Evolutionary conservation across 2,329 filamentous ascomycete species (phyloP).

Genomic region (Colletotrichum horii): DNA sequence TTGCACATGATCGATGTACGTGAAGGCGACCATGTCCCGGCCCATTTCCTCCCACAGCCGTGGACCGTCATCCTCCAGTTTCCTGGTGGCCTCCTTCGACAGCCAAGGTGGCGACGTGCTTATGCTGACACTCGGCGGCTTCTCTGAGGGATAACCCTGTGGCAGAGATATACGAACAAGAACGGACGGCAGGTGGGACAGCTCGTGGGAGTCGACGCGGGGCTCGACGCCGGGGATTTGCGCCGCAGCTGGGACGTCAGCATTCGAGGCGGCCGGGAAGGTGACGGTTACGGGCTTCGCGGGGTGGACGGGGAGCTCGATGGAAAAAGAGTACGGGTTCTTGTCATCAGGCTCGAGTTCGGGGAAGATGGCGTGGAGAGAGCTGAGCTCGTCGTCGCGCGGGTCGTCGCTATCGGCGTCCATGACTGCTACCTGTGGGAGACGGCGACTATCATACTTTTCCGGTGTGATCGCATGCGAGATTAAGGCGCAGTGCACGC

Average conservation of each 20-base stretch:
- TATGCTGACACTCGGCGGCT: conserved; percentile 56
- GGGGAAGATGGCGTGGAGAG: conserved; percentile 70
- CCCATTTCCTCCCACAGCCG: conserved; percentile 68
- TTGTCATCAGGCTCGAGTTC: conserved; percentile 57
- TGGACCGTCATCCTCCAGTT: conserved; percentile 54
- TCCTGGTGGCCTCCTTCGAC: conserved; percentile 47
- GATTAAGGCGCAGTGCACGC: not conserved
- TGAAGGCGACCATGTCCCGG: conserved; percentile 62
- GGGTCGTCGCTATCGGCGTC: conserved; percentile 50
- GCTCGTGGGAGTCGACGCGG: conserved; percentile 50
- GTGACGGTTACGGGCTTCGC: conserved; percentile 59
- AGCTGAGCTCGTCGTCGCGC: conserved; percentile 63
- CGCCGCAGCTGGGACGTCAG: conserved; percentile 16
- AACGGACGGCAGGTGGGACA: conserved; percentile 64
- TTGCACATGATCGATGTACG: conserved; percentile 68
- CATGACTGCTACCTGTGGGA: conserved; percentile 32
- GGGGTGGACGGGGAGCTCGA: conserved; percentile 64
- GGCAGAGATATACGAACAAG: conserved; percentile 60
- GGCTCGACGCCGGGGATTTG: conserved; percentile 8
- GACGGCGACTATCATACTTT: conserved; percentile 12
- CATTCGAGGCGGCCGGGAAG: conserved; percentile 53
- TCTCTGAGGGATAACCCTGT: conserved; percentile 59
- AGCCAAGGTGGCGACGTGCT: conserved; percentile 65
- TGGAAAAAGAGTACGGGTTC: conserved; percentile 53
- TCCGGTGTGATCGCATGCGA: not conserved